Base-by-base conservation (phyloP, 129 eudicot species). In the Heracleum sosnowskyi region DNA sequence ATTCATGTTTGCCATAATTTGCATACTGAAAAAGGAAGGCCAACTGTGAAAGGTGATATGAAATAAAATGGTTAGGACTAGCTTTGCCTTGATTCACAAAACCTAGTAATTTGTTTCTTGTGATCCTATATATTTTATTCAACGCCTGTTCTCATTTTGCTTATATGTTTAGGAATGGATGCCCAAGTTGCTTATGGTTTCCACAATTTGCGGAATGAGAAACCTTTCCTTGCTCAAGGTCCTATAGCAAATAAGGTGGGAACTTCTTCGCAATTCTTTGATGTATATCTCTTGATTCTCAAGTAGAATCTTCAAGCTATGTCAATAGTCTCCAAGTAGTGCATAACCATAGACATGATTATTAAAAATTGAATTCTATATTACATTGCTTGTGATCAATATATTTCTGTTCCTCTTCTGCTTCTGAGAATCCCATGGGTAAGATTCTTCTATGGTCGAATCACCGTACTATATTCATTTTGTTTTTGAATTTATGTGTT, bases 151-250 rank as follows among this genome's bases (percentile, higher is more conserved):
- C 29, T 77, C 37, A 73, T 55, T n/a, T 64, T 17, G 8, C 13
- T 26, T 35, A 24, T 33, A 9, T 24, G 13, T 78, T 73, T 76
- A 96, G 99, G 99, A 74, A 96, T 96, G 99, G 99, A 96, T 90
- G 99, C 99, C n/a, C 99, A 87, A 84, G 97, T 96, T 55, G 99
- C 99, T 35, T 90, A 92, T 77, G 99, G 99, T 74, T 96, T 96
- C 83, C 99, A 96, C 78, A 86, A 89, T 84, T 81, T 96, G 86
- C 89, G 99, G 35, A 92, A 92, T 86, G 90, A 96, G 63, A 96
- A 87, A 77, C 97, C 99, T 28, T 90, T 88, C 83, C 99, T 92
- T 83, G 99, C 99, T 69, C 96, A 79, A 84, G 97, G 99, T 81
- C 97, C 97, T 42, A 84, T 96, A 40, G 77, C 99, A 35, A 96